Evolutionary conservation across 371 early-diverging fungal genomes (phyloP).

Genomic region (Apophysomyces variabilis): DNA sequence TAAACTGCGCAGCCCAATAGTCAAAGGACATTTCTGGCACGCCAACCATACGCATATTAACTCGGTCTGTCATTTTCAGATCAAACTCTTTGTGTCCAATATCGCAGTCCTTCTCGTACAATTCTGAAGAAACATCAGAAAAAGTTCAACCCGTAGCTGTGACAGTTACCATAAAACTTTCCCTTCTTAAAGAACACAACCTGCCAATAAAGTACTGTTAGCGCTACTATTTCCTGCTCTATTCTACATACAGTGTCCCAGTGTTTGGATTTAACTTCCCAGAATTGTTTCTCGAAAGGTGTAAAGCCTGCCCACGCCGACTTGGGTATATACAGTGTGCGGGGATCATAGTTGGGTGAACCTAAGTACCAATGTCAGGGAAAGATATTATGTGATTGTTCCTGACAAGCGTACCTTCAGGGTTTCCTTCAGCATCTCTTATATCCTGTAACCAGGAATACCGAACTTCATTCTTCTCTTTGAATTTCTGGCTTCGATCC

Average conservation of each 20-base stretch:
- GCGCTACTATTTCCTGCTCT: no score
- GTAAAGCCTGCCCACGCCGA: conserved; percentile 87
- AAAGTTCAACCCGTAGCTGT: neutral
- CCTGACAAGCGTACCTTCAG: conserved; percentile 37
- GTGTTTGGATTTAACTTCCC: conserved; percentile 97
- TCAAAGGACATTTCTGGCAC: conserved; percentile 97
- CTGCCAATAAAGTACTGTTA: conserved; percentile 11
- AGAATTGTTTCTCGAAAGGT: conserved; percentile 99
- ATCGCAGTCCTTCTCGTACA: conserved; percentile 99
- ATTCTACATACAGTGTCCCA: conserved; percentile 85
- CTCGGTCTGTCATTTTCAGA: conserved; percentile 95
- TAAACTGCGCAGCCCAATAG: conserved; percentile 96
- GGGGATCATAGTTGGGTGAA: conserved; percentile 92
- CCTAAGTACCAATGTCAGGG: conserved; percentile 23
- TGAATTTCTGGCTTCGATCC: conserved; percentile 66
- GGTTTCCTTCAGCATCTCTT: conserved; percentile 78
- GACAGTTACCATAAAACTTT: conserved; percentile 88
- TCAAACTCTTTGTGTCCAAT: conserved; percentile 98
- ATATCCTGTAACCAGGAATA: conserved; percentile 88
- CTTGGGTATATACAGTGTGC: conserved; percentile 90
- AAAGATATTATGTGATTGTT: neutral
- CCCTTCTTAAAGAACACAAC: conserved; percentile 99
- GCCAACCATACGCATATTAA: conserved; percentile 99
- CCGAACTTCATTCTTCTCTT: conserved; percentile 84
- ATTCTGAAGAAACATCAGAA: conserved; percentile 58